Conservation (phyloP, 768 basidiomycete species). For the Megacollybia marginata region DNA sequence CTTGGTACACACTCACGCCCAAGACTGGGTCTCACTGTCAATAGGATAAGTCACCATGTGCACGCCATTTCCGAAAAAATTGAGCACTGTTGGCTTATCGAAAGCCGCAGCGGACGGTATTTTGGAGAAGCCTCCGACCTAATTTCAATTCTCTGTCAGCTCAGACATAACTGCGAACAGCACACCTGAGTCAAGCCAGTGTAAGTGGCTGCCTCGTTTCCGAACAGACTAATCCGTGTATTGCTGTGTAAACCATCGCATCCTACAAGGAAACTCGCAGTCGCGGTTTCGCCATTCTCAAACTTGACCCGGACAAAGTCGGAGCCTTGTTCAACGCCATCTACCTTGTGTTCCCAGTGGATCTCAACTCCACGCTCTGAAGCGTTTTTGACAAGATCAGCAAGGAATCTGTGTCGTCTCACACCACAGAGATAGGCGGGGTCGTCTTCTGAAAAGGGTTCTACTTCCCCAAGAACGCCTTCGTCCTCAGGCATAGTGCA, state of each 20-base stretch:
- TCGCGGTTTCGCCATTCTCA: conserved; percentile 25
- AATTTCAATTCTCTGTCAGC: background rate
- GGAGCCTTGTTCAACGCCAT: conserved; percentile 20
- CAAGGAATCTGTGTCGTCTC: conserved; percentile 21
- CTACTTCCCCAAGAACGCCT: conserved; percentile 16
- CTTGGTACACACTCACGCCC: conserved; percentile 24
- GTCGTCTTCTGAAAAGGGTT: conserved; percentile 9
- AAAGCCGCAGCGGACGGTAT: conserved; percentile 8
- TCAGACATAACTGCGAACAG: background rate
- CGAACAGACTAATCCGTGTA: conserved; percentile 29
- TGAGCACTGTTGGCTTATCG: conserved; percentile 16
- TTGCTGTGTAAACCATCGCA: conserved; percentile 38
- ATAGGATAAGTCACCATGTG: conserved; percentile 31
- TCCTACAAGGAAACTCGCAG: conserved; percentile 32
- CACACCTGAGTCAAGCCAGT: conserved; percentile 31
- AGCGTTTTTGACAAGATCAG: conserved; percentile 21
- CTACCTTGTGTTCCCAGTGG: conserved; percentile 25
- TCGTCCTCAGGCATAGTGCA: conserved; percentile 17
- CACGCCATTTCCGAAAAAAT: conserved; percentile 27
- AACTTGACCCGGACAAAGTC: conserved; percentile 25
- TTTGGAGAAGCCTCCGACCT: conserved; percentile 29
- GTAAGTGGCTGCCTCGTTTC: conserved; percentile 25
- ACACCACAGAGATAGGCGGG: conserved; percentile 24
- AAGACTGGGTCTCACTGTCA: conserved; percentile 20
- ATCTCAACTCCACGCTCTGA: conserved; percentile 23